Base-by-base conservation (phyloP, 257 asterid genomes). In the Solanum sitiens region DNA sequence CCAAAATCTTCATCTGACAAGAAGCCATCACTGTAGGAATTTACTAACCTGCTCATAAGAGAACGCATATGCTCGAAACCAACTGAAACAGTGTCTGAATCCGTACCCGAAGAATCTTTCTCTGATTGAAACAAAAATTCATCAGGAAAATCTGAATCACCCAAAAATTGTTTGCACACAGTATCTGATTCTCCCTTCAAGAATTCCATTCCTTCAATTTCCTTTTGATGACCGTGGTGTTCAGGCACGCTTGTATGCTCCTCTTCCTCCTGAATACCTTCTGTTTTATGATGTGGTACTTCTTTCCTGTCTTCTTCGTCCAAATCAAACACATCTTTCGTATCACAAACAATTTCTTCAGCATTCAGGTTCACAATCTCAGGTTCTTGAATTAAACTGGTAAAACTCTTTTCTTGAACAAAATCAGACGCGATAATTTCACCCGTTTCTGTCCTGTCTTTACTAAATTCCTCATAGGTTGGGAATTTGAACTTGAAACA, bases 401-500 rank as follows among this genome's bases (percentile, higher is more conserved):
- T 53, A 50, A 16, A 74, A 42, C 89, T 85, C 83, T 83, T 65
- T 9, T 56, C 90, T 53, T 89, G 77, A 77, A 83, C 92, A 84
- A 89, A 87, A 67, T 87, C 93, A 42, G 91, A 87, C 83, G 86
- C 87, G 72, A 83, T 42, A 86, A 70, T 14, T 61, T 86, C 83
- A 61, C 87, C 91, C 44, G 73, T 75, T 63, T 80, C 92, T 86
- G 84, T 77, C 65, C 84, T 86, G 84, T 65, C 88, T 89, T 68
- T 87, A 83, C 91, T 87, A 61, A 95, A 95, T 85, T 97, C 98
- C 63, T 94, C 96, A 85, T 89, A 95, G 0, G 93, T 88, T 33
- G 95, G 98, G 82, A 95, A 95, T 88, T 89, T 93, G 88, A 96
- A 96, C 32, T 86, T 86, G 80, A 96, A 90, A 88, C 86, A 87